Evolutionary conservation across 164 flowering plant species (phyloP), one percentile per base, ranked within the genome.

Genomic region (Aristolochia californica): DNA sequence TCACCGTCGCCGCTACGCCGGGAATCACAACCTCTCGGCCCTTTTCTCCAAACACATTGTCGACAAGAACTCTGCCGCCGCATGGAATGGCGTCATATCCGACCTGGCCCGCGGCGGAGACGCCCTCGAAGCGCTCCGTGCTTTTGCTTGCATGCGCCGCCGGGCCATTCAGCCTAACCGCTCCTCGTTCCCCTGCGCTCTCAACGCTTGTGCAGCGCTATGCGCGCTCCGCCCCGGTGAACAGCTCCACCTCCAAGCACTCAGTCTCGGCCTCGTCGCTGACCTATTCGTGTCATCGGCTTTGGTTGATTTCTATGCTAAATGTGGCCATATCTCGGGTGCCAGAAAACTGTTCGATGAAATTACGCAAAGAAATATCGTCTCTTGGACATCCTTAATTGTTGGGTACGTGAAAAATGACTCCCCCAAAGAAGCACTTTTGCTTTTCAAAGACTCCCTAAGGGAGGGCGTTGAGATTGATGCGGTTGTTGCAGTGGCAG

Each of bases 81-180:
- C 93, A 0, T 90, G 97, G 97, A 87, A 90, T 80, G 74, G 87
- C 0, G 66, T 85, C 64, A 87, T 90, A 56, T 83, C 83, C 55
- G 95, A 87, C 34, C 64, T 87, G 58, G 85, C 95, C 57, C 83
- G 97, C 3, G 43, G 66, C 58, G 87, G 93, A 38, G 83, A 90
- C 71, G 80, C 88, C 0, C 16, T 68, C 5, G 93, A 83, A 68
- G 80, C 95, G 27, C 85, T 90, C 43, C 72, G 70, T 26, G 95
- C 95, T 34, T 90, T 87, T 74, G 62, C 78, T 4, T 74, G 84
- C 34, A 73, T 83, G 72, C 86, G 93, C 4, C 78, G 69, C 62
- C 84, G 74, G 56, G 68, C 77, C 45, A 73, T 90, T 57, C 59
- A 21, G 12, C 95, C 93, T 14, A 72, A 72, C 66, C 83, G 85